Conservation (phyloP, 805 yeast species). For the Saturnispora silvae region DNA sequence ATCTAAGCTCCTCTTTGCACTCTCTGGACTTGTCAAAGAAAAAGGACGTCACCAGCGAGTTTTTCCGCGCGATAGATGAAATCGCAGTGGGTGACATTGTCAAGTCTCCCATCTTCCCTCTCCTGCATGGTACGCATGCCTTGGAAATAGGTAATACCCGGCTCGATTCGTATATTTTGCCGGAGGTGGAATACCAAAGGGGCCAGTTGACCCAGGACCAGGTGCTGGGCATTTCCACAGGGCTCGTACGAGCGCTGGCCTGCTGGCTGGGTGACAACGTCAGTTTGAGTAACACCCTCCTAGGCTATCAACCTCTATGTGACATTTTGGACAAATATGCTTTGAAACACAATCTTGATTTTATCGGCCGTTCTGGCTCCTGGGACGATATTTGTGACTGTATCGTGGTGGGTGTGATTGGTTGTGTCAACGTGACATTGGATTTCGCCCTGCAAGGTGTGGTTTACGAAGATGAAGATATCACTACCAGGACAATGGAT, state of each 20-base stretch:
- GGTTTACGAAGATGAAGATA: slow-evolving; percentile 65
- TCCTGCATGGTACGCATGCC: slow-evolving; percentile 82
- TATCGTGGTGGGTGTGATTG: slow-evolving; percentile 42
- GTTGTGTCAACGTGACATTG: slow-evolving; percentile 39
- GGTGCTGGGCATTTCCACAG: slow-evolving; percentile 38
- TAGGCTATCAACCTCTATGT: slow-evolving; percentile 59
- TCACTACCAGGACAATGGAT: slow-evolving; percentile 54
- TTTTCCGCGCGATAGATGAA: slow-evolving; percentile 29
- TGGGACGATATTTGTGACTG: slow-evolving; percentile 39
- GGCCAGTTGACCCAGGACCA: slow-evolving; percentile 29
- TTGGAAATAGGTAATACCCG: slow-evolving; percentile 62
- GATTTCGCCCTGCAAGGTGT: slow-evolving; percentile 45
- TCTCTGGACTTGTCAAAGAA: background rate
- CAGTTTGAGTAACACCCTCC: slow-evolving; percentile 63
- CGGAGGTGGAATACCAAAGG: slow-evolving; percentile 31
- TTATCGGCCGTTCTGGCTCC: background rate
- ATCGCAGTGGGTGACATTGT: slow-evolving; percentile 42
- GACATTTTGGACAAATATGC: slow-evolving; percentile 7
- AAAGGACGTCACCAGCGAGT: slow-evolving; percentile 45
- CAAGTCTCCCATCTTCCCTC: slow-evolving; percentile 47
- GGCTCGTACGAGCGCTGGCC: slow-evolving; percentile 42
- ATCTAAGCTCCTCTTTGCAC: no score
- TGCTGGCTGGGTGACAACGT: slow-evolving; percentile 66
- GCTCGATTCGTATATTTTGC: slow-evolving; percentile 70
- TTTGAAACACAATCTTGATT: background rate